Percentiles rank a stretch among this genome's conserved stretches.
Evolutionary conservation across 306 rosid genomes (phyloP).

Genomic region (Cercis canadensis): DNA sequence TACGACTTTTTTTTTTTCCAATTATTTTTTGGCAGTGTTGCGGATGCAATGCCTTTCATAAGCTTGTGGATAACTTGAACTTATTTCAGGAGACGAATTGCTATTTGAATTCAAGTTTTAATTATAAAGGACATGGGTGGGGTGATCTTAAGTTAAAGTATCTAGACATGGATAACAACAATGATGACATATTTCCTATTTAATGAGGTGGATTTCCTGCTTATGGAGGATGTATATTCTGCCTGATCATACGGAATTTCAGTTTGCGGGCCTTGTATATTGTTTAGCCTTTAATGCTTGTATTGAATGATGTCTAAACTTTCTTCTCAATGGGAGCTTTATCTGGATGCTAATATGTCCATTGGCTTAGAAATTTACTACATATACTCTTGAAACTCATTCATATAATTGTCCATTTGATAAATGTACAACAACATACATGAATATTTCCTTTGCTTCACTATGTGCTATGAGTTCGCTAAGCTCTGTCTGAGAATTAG

Average conservation of each 20-base stretch:
- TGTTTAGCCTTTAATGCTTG: slow-evolving; percentile 32
- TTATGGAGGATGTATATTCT: slow-evolving; percentile 46
- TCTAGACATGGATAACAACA: slow-evolving; percentile 60
- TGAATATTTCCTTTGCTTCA: slow-evolving; percentile 24
- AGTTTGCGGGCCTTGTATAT: slow-evolving; percentile 52
- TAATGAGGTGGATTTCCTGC: slow-evolving; percentile 50
- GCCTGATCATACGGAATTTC: slow-evolving; percentile 35
- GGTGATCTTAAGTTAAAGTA: slow-evolving; percentile 66
- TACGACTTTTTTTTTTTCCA: slow-evolving; percentile 5
- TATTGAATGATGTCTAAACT: not conserved
- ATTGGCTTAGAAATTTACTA: slow-evolving; percentile 6
- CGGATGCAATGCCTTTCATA: slow-evolving; percentile 90
- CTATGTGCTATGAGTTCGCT: not conserved
- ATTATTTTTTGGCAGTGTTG: slow-evolving; percentile 66
- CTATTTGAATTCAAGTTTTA: slow-evolving; percentile 79
- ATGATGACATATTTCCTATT: slow-evolving; percentile 58
- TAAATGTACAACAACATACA: slow-evolving; percentile 35
- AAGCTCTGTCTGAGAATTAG: not conserved
- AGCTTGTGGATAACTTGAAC: slow-evolving; percentile 95
- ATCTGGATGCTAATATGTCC: slow-evolving; percentile 36
- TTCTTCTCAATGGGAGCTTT: not conserved
- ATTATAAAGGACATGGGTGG: slow-evolving; percentile 76
- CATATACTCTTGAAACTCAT: slow-evolving; percentile 10
- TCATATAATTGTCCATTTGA: slow-evolving; percentile 32
- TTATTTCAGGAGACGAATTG: slow-evolving; percentile 92